A percentile compares a stretch with the other conserved stretches of the same genome.
These are phyloP conservation scores for Rhizoctonia solani DNA, from an alignment of 1,284 basidiomycete genomes.

Conservation along the genomic window DNA sequence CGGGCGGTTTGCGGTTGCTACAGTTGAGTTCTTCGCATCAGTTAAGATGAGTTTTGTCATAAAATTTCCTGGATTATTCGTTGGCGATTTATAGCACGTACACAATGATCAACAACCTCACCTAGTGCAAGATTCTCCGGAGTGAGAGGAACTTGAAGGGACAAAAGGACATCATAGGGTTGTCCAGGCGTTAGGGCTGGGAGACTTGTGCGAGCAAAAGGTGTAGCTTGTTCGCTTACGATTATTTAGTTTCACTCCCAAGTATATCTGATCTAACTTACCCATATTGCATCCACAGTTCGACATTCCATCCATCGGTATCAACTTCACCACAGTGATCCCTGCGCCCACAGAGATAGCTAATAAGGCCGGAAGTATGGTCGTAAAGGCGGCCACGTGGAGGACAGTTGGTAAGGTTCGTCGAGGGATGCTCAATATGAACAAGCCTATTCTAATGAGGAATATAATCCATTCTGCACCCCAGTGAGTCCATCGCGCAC, in stretches of 20 bases:
- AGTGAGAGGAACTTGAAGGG: conserved; percentile 10
- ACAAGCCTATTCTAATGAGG: conserved; percentile 4
- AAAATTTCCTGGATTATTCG: conserved; percentile 6
- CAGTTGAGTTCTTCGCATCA: conserved; percentile 23
- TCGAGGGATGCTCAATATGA: conserved; percentile 17
- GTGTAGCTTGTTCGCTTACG: conserved; percentile 25
- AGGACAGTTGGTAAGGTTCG: conserved; percentile 26
- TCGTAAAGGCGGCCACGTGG: conserved; percentile 32
- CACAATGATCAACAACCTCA: neutral
- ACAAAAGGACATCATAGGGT: conserved; percentile 14
- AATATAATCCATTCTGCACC: conserved; percentile 4
- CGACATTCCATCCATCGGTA: conserved; percentile 18
- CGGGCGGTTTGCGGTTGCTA: conserved; percentile 23
- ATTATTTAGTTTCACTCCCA: neutral
- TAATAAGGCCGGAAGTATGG: conserved; percentile 17
- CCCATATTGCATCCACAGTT: conserved; percentile 34
- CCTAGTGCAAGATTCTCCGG: conserved; percentile 23
- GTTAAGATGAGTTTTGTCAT: conserved; percentile 19
- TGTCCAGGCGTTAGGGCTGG: conserved; percentile 14
- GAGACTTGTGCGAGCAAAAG: conserved; percentile 13
- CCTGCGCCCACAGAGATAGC: conserved; percentile 22
- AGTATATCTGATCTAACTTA: neutral
- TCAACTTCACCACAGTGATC: conserved; percentile 13
- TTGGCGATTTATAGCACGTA: neutral
- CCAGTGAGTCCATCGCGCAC: conserved; percentile 10